Evolutionary conservation across 2,329 filamentous ascomycete genomes (phyloP).

Genomic region (Ascochyta rabiei): DNA sequence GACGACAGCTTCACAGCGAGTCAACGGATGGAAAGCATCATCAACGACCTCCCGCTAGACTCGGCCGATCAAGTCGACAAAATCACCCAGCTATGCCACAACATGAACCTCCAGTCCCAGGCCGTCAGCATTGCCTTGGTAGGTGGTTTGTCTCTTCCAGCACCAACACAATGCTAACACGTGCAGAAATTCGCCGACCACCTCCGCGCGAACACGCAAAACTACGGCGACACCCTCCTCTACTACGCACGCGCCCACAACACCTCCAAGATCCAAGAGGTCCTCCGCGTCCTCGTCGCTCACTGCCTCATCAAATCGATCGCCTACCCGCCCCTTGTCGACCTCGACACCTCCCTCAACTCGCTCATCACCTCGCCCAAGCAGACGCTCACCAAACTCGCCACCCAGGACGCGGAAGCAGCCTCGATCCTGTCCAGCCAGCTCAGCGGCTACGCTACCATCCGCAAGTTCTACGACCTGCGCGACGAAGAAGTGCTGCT

Average conservation of each 20-base stretch:
- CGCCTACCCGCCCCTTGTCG: conserved; percentile 72
- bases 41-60: conserved; percentile 74
- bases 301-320: conserved; percentile 86
- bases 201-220: conserved; percentile 72
- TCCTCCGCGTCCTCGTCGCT: conserved; percentile 84
- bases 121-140: conserved; percentile 85
- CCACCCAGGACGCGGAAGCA: conserved; percentile 77
- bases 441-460: conserved; percentile 88
- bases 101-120: conserved; percentile 77
- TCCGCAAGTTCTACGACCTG: conserved; percentile 89
- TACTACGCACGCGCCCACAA: conserved; percentile 90
- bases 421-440: conserved; percentile 83
- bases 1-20: conserved; percentile 74
- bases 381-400: conserved; percentile 72
- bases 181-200: conserved; percentile 79
- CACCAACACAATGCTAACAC: conserved; percentile 23
- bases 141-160: conserved; percentile 42
- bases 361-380: conserved; percentile 74
- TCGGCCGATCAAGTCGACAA: conserved; percentile 78
- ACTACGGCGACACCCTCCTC: conserved; percentile 85
- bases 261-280: conserved; percentile 77
- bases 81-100: conserved; percentile 77
- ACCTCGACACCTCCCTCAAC: conserved; percentile 75
- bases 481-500: conserved; percentile 68
- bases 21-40: conserved; percentile 73